Conservation (phyloP, 345 rosid genomes). For the Corchorus capsularis region DNA sequence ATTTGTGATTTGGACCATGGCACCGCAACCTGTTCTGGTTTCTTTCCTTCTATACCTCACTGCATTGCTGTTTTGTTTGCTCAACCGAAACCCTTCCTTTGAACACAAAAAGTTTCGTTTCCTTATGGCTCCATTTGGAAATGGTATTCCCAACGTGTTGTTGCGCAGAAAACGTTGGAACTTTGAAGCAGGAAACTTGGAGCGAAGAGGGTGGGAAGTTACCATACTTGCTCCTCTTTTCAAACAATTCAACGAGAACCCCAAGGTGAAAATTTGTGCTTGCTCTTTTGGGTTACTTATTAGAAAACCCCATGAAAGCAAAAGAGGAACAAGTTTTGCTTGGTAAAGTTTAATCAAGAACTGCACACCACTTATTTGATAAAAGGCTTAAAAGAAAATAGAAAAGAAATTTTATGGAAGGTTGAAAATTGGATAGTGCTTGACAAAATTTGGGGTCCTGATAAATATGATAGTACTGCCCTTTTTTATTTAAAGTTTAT, state of each 20-base stretch:
- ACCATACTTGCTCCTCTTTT: background rate
- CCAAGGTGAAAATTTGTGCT: background rate
- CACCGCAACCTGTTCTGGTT: constrained; percentile 41
- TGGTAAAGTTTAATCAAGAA: background rate
- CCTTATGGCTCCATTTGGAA: constrained; percentile 28
- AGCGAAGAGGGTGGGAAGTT: constrained; percentile 4
- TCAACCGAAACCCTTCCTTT: constrained; percentile 31
- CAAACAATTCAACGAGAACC: background rate
- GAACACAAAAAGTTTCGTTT: constrained; percentile 40
- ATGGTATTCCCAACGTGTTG: too few relatives aligned
- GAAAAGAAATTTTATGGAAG: background rate
- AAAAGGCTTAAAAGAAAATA: background rate
- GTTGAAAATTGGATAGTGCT: background rate
- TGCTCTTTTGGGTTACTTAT: background rate
- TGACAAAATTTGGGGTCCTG: background rate
- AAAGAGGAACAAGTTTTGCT: background rate
- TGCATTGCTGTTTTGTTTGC: constrained; percentile 14
- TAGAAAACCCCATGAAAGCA: background rate
- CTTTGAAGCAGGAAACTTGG: constrained; percentile 3
- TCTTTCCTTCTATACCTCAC: constrained; percentile 34
- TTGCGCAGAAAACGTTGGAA: background rate
- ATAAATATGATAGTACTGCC: background rate
- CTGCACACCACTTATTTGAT: background rate
- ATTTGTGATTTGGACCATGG: constrained; percentile 36
- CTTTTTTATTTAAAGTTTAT: background rate